Evolutionary conservation across 2,329 filamentous ascomycete species (phyloP), one percentile per base, ranked within the genome.

Genomic region (Colletotrichum chrysophilum): DNA sequence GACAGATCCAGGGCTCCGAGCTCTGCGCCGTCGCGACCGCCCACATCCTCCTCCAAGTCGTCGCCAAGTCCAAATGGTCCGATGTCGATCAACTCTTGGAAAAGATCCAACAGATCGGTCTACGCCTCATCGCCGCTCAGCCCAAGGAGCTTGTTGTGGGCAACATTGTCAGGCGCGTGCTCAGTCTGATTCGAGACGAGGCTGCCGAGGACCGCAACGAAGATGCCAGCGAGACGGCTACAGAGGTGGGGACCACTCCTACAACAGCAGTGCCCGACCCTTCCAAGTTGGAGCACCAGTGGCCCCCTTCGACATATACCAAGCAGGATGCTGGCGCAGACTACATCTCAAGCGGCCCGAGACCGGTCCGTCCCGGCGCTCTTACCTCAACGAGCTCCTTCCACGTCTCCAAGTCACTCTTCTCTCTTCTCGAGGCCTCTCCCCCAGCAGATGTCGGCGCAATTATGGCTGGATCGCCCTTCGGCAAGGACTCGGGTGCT

Each of bases 11-110:
- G 77, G 95, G 95, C 78, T 95, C 96, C 62, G 93, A 97, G 84
- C 92, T 94, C 84, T 98, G 96, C 86, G 97, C 97, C 73, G 92
- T 97, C 75, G 96, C 96, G 76, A 98, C 96, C 4, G 95, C 96
- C 26, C 94, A 97, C 80, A 92, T 98, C 32, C 92, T 99, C 58
- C 91, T 96, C 67, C 94, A 95, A 76, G 94, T 98, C 26, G 95
- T 99, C 67, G 94, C 94, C 38, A 93, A 93, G 78, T 94, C 94
- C 79, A 94, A 93, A 83, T 96, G 94, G 87, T 90, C 90, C 76
- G 94, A 96, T 83, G 93, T 96, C 62, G 91, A 92, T 66, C 92
- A 93, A 80, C 92, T 99, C 66, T 92, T 98, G 75, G 91, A 93
- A 79, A 93, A 95, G 78, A 93, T 99, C 77, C 93, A 94, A 78